Conservation (phyloP, 768 basidiomycete species). For the Sarcomyxa edulis region DNA sequence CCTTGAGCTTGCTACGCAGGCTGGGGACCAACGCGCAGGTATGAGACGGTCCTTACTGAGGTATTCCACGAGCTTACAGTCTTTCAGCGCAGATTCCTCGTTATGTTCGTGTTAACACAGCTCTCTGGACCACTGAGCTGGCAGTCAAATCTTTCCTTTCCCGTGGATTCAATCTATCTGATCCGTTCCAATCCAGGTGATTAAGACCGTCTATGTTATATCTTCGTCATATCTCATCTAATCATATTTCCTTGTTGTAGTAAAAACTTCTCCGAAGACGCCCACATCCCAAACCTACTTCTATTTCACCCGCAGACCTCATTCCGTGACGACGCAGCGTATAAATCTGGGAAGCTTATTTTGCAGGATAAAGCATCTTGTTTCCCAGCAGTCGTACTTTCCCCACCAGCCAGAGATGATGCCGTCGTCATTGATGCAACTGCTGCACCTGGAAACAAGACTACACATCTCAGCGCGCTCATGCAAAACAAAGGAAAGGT, state of each 20-base stretch:
- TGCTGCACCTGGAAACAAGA: constrained; percentile 97
- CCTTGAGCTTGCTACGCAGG: constrained; percentile 51
- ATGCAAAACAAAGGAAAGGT: constrained; percentile 84
- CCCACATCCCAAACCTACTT: constrained; percentile 79
- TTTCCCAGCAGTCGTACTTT: constrained; percentile 87
- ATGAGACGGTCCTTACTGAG: constrained; percentile 8
- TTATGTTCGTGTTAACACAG: constrained; percentile 81
- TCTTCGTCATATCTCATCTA: constrained; percentile 2
- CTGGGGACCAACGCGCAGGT: constrained; percentile 64
- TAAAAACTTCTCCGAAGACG: constrained; percentile 65
- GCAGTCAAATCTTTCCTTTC: constrained; percentile 53
- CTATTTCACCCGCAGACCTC: constrained; percentile 63
- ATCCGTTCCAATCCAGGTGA: constrained; percentile 52
- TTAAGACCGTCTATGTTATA: constrained; percentile 9
- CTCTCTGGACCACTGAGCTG: constrained; percentile 59
- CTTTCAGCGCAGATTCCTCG: constrained; percentile 66
- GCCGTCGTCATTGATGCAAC: constrained; percentile 85
- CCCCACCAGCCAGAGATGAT: constrained; percentile 52
- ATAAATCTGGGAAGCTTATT: constrained; percentile 77
- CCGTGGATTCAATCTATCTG: constrained; percentile 48
- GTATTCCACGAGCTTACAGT: constrained; percentile 5
- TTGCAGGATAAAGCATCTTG: constrained; percentile 98
- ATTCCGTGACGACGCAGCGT: constrained; percentile 69
- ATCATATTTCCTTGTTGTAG: constrained; percentile 25
- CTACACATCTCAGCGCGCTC: constrained; percentile 85